Conservation (phyloP, 129 eudicot genomes). For the Pseudognaphalium luteoalbum region DNA sequence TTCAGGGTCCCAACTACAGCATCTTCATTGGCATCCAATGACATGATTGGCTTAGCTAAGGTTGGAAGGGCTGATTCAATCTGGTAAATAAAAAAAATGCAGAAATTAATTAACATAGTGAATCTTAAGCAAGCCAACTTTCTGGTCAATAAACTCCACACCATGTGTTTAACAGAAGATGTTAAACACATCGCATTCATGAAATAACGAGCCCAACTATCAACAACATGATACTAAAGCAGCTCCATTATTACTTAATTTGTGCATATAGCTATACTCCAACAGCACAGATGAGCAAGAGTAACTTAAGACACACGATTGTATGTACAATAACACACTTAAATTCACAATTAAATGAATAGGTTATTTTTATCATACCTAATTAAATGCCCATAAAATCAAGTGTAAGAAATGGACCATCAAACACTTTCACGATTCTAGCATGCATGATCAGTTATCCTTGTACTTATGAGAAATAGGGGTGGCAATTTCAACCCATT, state of each 20-base stretch:
- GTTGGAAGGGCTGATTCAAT: slow-evolving; percentile 92
- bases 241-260: neutral
- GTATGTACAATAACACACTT: neutral
- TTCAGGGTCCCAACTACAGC: slow-evolving; percentile 90
- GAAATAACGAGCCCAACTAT: neutral
- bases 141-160: neutral
- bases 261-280: slow-evolving; percentile 12
- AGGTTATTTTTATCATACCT: neutral
- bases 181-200: neutral
- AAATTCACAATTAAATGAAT: neutral
- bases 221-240: neutral
- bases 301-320: slow-evolving; percentile 4
- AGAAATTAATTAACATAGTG: neutral
- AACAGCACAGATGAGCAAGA: slow-evolving; percentile 11
- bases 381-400: neutral
- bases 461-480: neutral
- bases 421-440: slow-evolving; percentile 3
- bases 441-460: neutral
- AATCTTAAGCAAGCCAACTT: neutral
- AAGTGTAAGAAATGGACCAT: slow-evolving; percentile 7
- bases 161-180: neutral
- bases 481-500: neutral
- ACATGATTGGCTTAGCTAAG: slow-evolving; percentile 89
- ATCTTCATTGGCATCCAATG: slow-evolving; percentile 97
- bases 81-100: slow-evolving; percentile 43